Percentiles rank a stretch among this genome's conserved stretches.
Conservation (phyloP, 202 grass and related monocot species). For the Zizania palustris region DNA sequence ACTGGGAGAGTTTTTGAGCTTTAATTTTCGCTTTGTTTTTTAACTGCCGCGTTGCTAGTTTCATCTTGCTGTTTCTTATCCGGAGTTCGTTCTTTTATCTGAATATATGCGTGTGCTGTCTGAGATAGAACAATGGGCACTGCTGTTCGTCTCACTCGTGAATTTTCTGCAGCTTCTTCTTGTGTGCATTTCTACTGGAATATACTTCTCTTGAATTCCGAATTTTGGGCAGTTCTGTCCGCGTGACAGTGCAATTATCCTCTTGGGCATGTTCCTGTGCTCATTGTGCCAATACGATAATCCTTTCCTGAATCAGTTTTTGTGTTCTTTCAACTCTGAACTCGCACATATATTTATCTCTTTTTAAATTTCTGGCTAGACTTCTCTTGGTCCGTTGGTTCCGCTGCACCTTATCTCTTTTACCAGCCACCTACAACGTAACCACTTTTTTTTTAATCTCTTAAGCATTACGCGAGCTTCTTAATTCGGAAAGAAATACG, state of each 20-base stretch:
- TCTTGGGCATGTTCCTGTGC: neutral
- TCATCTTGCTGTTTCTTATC: neutral
- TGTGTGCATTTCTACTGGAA: neutral
- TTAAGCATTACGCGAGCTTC: neutral
- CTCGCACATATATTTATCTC: neutral
- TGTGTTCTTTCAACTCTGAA: neutral
- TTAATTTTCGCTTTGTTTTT: neutral
- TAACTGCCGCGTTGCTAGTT: neutral
- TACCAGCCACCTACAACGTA: constrained; percentile 10
- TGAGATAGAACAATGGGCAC: constrained; percentile 7
- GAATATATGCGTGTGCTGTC: neutral
- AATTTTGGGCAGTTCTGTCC: constrained; percentile 6
- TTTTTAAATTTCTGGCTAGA: neutral
- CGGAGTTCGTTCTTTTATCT: neutral
- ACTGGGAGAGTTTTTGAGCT: neutral
- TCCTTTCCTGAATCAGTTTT: neutral
- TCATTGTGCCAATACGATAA: neutral
- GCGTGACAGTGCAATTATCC: neutral
- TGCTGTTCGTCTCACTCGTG: neutral
- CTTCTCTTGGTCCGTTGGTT: constrained; percentile 37
- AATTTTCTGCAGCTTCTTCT: constrained; percentile 8
- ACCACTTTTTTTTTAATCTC: neutral
- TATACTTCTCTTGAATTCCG: neutral
- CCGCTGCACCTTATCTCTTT: constrained; percentile 37
- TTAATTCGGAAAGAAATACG: neutral